Conservation (phyloP, 2,329 filamentous ascomycete genomes). For the Zopfia rhizophila region DNA sequence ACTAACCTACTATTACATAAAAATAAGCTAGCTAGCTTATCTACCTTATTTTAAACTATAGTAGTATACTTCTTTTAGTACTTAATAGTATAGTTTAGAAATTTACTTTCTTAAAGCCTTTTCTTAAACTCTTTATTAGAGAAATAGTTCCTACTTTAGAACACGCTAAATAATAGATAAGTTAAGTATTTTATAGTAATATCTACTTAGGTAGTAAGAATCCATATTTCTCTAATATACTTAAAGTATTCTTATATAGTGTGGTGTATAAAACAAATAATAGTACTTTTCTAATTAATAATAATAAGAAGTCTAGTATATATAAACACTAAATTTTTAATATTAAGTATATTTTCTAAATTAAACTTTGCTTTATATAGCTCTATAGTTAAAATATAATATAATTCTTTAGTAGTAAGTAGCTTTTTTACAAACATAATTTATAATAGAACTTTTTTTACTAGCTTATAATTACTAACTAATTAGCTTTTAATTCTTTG, state of each 20-base stretch:
- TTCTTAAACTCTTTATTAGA: too few relatives aligned
- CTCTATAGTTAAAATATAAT: constrained; percentile 24
- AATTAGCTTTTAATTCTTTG: constrained; percentile 55
- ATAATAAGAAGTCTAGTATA: constrained; percentile 46
- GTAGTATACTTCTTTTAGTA: too few relatives aligned
- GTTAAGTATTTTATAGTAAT: too few relatives aligned
- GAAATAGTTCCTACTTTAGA: too few relatives aligned
- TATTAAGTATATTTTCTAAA: constrained; percentile 21
- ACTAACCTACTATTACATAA: constrained; percentile 13
- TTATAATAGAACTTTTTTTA: constrained; percentile 39
- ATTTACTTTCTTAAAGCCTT: too few relatives aligned
- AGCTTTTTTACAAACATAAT: constrained; percentile 22
- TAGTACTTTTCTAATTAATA: constrained; percentile 37
- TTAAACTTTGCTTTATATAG: constrained; percentile 12
- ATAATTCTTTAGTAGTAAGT: constrained; percentile 24
- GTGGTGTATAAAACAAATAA: constrained; percentile 41
- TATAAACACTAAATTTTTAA: constrained; percentile 24
- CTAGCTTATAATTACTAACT: constrained; percentile 44
- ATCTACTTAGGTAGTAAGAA: too few relatives aligned
- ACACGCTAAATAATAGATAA: constrained; percentile 40
- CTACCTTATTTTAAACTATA: constrained; percentile 14
- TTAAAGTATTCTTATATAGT: constrained; percentile 44
- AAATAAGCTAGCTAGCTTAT: constrained; percentile 14
- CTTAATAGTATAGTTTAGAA: too few relatives aligned
- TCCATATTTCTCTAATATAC: constrained; percentile 31